Evolutionary conservation across 148 eudicot species (phyloP).

Genomic region (Polygonum maritimum): DNA sequence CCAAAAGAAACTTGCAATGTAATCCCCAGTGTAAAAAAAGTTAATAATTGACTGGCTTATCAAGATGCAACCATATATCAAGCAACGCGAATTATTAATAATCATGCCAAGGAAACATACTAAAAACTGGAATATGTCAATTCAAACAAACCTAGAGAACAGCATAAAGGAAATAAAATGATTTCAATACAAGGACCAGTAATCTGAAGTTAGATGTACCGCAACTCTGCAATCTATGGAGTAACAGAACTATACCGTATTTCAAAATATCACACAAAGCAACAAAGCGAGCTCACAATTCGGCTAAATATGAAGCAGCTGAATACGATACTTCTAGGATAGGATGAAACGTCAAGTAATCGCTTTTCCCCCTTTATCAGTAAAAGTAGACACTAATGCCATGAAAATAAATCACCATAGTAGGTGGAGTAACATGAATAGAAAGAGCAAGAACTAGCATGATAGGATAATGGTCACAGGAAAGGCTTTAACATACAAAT

Average conservation of each 20-base stretch:
- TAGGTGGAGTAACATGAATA: neutral
- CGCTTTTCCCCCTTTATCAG: neutral
- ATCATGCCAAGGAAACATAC: neutral
- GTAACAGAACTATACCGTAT: neutral
- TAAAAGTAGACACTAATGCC: neutral
- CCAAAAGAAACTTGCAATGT: neutral
- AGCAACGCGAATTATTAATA: neutral
- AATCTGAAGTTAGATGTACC: neutral
- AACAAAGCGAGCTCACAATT: neutral
- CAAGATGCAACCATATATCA: neutral
- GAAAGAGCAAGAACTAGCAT: neutral
- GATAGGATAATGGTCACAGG: neutral
- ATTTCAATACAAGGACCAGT: neutral
- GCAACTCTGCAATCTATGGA: neutral
- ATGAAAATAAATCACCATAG: neutral
- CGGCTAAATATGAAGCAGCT: neutral
- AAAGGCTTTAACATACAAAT: neutral
- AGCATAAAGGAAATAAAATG: neutral
- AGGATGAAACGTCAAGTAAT: neutral
- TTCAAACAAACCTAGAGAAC: neutral
- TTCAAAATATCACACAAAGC: neutral
- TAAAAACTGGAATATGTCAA: neutral
- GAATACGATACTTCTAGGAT: neutral
- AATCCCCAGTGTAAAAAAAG: neutral
- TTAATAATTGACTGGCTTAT: neutral